Evolutionary conservation across 345 rosid species (phyloP).

Genomic region (Camelina laxa): DNA sequence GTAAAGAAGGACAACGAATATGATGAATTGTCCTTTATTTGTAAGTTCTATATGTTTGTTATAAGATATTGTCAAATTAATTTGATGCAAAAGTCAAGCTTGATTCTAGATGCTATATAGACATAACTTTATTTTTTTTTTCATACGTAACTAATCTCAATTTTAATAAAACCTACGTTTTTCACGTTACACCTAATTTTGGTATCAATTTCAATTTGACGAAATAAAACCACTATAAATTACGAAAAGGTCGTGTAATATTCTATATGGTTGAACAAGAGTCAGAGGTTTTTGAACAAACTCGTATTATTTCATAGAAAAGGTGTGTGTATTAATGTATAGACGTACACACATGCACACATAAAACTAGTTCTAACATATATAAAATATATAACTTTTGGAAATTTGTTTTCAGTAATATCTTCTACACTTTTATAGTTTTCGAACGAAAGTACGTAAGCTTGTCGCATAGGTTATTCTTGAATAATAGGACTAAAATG

Average conservation of each 20-base stretch:
- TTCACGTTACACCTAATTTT: slow-evolving; percentile 23
- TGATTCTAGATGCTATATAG: slow-evolving; percentile 19
- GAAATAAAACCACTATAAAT: background rate
- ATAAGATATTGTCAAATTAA: slow-evolving; percentile 29
- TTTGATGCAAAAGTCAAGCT: slow-evolving; percentile 34
- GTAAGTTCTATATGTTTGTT: slow-evolving; percentile 21
- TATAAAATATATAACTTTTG: background rate
- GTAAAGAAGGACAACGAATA: background rate
- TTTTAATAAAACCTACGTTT: slow-evolving; percentile 25
- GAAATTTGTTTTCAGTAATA: background rate
- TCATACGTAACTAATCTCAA: slow-evolving; percentile 38
- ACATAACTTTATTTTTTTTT: slow-evolving; percentile 11
- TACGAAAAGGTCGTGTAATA: background rate
- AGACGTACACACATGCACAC: background rate
- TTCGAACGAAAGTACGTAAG: slow-evolving; percentile 8
- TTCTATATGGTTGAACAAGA: slow-evolving; percentile 24
- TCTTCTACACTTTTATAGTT: background rate
- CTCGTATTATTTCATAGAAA: background rate
- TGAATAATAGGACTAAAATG: background rate
- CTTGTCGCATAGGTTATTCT: slow-evolving; percentile 27
- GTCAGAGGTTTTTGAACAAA: slow-evolving; percentile 23
- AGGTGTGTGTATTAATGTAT: background rate
- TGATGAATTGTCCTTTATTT: too few relatives aligned
- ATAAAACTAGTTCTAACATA: background rate
- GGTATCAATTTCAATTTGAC: slow-evolving; percentile 27